phyloP scores from a whole-genome alignment of 2,329 filamentous ascomycete genomes.

The Colletotrichum graminicola region DNA sequence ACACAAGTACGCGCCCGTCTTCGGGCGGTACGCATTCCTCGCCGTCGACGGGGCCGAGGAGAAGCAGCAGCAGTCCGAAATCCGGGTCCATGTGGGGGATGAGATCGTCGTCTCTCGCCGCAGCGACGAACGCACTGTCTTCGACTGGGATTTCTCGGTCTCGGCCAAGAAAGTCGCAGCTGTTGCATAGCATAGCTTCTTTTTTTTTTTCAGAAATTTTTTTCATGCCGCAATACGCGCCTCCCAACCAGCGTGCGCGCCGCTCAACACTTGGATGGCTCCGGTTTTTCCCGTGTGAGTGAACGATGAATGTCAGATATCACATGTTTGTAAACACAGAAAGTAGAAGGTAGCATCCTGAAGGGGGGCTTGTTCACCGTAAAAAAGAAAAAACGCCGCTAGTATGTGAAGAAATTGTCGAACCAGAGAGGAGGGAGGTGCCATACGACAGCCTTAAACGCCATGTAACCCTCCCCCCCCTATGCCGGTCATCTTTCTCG shows the following conservation, averaged over 20 bases:
- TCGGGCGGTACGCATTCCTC: constrained; percentile 79
- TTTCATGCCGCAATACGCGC: too few species aligned
- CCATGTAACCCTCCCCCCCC: background rate
- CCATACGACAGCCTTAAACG: too few species aligned
- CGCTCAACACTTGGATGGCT: background rate
- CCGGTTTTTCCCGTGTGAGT: background rate
- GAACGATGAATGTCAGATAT: background rate
- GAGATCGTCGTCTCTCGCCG: constrained; percentile 64
- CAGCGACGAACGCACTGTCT: constrained; percentile 65
- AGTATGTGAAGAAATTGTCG: background rate
- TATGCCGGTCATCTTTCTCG: background rate
- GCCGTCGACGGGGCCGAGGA: constrained; percentile 31
- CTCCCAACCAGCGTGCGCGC: background rate
- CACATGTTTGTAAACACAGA: background rate
- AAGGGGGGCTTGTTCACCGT: background rate
- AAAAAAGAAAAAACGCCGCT: background rate
- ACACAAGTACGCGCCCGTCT: constrained; percentile 75
- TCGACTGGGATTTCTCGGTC: constrained; percentile 59
- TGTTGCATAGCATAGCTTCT: constrained; percentile 6
- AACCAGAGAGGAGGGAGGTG: background rate
- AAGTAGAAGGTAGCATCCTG: constrained; percentile 2
- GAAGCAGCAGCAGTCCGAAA: constrained; percentile 32
- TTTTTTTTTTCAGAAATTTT: background rate
- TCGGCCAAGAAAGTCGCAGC: constrained; percentile 18
- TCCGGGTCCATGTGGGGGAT: constrained; percentile 66